Evolutionary conservation across 2,329 filamentous ascomycete species (phyloP), one percentile per base, ranked within the genome.

Genomic region (Neofusicoccum cordaticola): DNA sequence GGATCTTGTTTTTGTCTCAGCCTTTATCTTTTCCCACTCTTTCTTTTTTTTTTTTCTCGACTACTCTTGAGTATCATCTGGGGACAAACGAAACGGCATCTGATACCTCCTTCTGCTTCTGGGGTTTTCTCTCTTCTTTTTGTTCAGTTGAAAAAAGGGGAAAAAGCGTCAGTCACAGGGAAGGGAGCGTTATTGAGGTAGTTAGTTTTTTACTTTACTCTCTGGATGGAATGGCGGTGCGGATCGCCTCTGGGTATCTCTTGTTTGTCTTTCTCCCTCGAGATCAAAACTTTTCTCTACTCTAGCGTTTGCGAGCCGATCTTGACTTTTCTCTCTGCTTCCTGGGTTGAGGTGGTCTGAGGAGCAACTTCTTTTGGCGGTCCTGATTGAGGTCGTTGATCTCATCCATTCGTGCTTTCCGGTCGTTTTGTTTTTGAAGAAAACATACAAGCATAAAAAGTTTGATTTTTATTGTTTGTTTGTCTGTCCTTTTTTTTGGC

Each of bases 41-140:
- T 51, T 19, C 31, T 35, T 22, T 45, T 51, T 53, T 42, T 15
- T 19, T 45, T 3, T 15, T 63, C n/a, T 19, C 35, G 6, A 31
- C 34, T 51, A 13, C 11, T 42, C 34, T 63, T 52, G 53, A 56
- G 52, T 56, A 42, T 41, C 19, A 56, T 41, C 41, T 31, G 56
- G 56, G 27, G 27, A 57, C 17, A 57, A 42, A 57, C 52, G 52
- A 42, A 57, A 47, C 31, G 42, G 42, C 19, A 31, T 45, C 41
- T 61, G 44, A 62, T 48, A 42, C 58, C 47, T 62, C 41, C 35
- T 48, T 62, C 34, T 62, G 37, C 47, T 51, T 62, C 47, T 39
- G 22, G 19, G 39, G 56, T 44, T 31, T 60, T 44, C 56, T 17
- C 12, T 60, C 37, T 27, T 60, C 22, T 31, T 27, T 12, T 39